phyloP scores from a whole-genome alignment of 768 basidiomycete genomes.

The Boletus vermiculosoides region DNA sequence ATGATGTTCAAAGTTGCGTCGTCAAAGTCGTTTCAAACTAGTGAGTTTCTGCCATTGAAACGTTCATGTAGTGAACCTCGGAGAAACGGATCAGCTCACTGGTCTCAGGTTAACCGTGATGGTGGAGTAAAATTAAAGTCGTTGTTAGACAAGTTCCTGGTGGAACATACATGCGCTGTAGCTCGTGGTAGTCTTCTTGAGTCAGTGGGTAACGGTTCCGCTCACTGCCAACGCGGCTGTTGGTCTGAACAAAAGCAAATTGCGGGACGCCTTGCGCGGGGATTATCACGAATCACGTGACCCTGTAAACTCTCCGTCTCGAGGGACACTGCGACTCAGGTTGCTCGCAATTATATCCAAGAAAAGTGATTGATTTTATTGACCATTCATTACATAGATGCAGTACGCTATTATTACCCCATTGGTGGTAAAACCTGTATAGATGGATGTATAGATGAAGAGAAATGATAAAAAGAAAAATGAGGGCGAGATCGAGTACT shows the following conservation, averaged over 20 bases:
- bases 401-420: neutral
- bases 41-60: neutral
- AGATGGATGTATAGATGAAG: neutral
- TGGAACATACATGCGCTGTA: neutral
- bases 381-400: neutral
- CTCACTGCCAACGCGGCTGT: neutral
- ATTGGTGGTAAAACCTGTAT: neutral
- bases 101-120: constrained; percentile 2
- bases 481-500: neutral
- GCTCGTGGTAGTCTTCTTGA: neutral
- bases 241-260: neutral
- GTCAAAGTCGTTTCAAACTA: neutral
- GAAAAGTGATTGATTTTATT: neutral
- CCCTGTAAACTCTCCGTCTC: no score
- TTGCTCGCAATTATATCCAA: neutral
- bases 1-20: constrained; percentile 24
- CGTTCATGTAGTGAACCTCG: neutral
- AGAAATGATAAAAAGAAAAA: neutral
- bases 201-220: neutral
- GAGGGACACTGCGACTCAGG: no score
- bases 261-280: neutral
- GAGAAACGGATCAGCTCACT: constrained; percentile 7
- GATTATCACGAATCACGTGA: constrained; percentile 16
- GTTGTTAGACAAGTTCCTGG: neutral
- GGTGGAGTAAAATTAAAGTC: neutral